Evolutionary conservation across 75 land plant species (phyloP).

Genomic region (Ceratopteris richardii): DNA sequence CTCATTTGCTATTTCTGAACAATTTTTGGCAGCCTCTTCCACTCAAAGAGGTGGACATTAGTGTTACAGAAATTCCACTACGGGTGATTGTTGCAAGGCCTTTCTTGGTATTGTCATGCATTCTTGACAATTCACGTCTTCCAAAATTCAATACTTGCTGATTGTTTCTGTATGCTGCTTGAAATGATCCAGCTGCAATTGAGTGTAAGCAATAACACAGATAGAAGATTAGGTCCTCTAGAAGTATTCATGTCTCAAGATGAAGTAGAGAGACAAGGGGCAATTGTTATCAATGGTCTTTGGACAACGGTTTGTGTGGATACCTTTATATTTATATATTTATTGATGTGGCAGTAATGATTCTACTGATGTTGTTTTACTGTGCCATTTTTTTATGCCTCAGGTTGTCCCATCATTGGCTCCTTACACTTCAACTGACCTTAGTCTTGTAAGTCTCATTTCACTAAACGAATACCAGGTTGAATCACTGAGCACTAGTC

Average conservation of each 20-base stretch:
- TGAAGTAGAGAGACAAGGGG: slow-evolving; percentile 34
- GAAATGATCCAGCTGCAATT: slow-evolving; percentile 40
- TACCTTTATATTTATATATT: neutral
- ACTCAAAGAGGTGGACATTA: slow-evolving; percentile 63
- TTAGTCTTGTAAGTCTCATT: slow-evolving; percentile 20
- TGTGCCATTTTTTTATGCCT: neutral
- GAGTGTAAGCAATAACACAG: slow-evolving; percentile 64
- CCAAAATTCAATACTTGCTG: no score
- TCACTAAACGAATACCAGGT: no score
- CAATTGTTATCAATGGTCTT: slow-evolving; percentile 69
- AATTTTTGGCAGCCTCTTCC: slow-evolving; percentile 54
- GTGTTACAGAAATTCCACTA: slow-evolving; percentile 55
- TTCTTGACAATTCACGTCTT: neutral
- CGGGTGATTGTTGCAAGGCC: slow-evolving; percentile 57
- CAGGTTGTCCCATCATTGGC: slow-evolving; percentile 27
- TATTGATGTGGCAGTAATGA: no score
- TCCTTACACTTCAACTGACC: slow-evolving; percentile 18
- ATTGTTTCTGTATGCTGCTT: no score
- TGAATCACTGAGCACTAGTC: no score
- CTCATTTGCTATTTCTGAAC: no score
- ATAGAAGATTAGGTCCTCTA: slow-evolving; percentile 66
- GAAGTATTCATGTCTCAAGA: slow-evolving; percentile 50
- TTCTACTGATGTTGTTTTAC: no score
- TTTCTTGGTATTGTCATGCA: slow-evolving; percentile 67
- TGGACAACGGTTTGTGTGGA: slow-evolving; percentile 53